phyloP scores from a whole-genome alignment of 1,284 basidiomycete species.

The Ceratobasidium sp. region DNA sequence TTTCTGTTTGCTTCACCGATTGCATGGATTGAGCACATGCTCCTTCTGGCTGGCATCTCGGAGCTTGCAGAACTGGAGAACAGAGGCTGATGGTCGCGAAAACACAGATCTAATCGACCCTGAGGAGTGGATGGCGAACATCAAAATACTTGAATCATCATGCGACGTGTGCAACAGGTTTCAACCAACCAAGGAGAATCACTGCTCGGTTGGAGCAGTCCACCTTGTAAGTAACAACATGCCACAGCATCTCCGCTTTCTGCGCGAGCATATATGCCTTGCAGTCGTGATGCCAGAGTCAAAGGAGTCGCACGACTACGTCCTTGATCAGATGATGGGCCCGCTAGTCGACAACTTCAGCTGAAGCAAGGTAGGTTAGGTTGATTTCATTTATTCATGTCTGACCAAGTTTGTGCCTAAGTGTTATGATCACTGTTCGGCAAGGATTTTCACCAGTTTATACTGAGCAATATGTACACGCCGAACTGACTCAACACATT shows the following conservation, averaged over 20 bases:
- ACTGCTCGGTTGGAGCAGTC: constrained; percentile 1
- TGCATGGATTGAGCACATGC: constrained; percentile 1
- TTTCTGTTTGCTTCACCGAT: constrained; percentile 2
- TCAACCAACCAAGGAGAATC: neutral
- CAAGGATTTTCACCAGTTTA: neutral
- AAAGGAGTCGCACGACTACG: constrained; percentile 1
- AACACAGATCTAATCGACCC: neutral
- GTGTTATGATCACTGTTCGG: neutral
- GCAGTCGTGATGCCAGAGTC: constrained; percentile 13
- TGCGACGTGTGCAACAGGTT: neutral
- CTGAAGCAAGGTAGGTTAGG: constrained; percentile 9
- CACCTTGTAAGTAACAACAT: constrained; percentile 11
- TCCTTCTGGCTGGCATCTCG: neutral
- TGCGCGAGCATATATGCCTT: neutral
- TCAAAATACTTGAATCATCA: neutral
- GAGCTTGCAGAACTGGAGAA: constrained; percentile 11
- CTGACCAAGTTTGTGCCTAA: neutral
- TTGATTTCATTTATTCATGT: neutral
- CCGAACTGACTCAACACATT: neutral
- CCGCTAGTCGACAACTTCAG: constrained; percentile 10
- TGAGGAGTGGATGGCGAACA: constrained; percentile 1
- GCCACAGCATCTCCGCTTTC: neutral
- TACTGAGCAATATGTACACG: neutral
- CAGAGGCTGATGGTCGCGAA: neutral
- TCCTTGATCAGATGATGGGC: constrained; percentile 11